Conservation (phyloP, 352 stramenopile genomes). For the Hyaloperonospora brassicae region DNA sequence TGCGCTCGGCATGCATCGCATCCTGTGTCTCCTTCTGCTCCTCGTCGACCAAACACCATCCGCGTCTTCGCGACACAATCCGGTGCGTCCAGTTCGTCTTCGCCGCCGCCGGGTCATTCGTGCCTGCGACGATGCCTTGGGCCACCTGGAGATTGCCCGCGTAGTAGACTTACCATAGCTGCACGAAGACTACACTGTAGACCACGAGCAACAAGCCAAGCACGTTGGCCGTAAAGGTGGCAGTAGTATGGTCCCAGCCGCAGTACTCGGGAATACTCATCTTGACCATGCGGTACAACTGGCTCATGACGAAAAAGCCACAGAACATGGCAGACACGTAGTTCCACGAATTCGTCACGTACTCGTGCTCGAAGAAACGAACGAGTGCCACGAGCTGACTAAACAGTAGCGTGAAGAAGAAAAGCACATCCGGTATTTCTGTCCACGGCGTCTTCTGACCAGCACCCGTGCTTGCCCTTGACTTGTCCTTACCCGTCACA, state of each 20-base stretch:
- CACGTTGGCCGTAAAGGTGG: conserved; percentile 79
- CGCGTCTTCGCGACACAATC: conserved; percentile 17
- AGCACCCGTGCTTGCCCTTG: conserved; percentile 85
- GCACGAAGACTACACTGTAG: conserved; percentile 80
- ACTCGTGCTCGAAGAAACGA: conserved; percentile 86
- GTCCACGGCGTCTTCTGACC: conserved; percentile 84
- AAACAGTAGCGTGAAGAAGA: conserved; percentile 80
- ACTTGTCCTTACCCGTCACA: conserved; percentile 78
- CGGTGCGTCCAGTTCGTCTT: conserved; percentile 12
- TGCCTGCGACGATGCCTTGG: conserved; percentile 24
- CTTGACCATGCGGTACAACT: conserved; percentile 88
- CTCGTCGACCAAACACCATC: conserved; percentile 2
- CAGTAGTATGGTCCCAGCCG: conserved; percentile 80
- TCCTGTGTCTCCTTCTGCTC: conserved; percentile 2
- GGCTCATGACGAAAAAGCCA: conserved; percentile 78
- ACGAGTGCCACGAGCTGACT: conserved; percentile 70
- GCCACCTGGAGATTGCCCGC: conserved; percentile 56
- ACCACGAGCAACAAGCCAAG: conserved; percentile 78
- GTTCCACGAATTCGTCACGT: conserved; percentile 82
- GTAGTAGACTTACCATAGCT: conserved; percentile 85
- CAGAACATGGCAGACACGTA: conserved; percentile 87
- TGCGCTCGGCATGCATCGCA: conserved; percentile 16
- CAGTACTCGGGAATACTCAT: conserved; percentile 88
- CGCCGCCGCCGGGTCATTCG: conserved; percentile 14
- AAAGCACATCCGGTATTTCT: conserved; percentile 83